Evolutionary conservation across 345 rosid genomes (phyloP), one percentile per base, ranked within the genome.

Genomic region (Laguncularia racemosa): DNA sequence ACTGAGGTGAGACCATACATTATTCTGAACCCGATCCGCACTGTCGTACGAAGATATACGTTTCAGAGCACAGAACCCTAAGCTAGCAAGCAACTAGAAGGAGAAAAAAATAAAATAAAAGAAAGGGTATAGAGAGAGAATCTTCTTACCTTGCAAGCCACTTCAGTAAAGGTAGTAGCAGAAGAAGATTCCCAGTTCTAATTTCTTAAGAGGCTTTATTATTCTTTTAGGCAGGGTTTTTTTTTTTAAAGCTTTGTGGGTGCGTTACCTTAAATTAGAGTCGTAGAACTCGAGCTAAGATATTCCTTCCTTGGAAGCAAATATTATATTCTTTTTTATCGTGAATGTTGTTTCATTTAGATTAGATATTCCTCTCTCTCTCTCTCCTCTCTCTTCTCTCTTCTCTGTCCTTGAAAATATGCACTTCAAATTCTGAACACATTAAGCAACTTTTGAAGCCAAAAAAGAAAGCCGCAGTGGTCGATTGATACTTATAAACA

Each of bases 261-360:
- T 71, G 70, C 63, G 68, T 64, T 80, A 82, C 79, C 77, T 82
- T 83, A 72, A 83, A 75, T 79, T 73, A 73, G 85, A 79, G 88
- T 79, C 89, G 85, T 79, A 79, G 85, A 79, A 79, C 81, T 83
- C 75, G 85, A 83, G 79, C 74, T 79, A 65, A 83, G 88, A 83
- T 83, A 83, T 86, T 86, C 95, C 69, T 83, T 83, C 53, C 93
- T 81, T 83, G 53, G 66, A 51, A 49, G 57, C 59, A 74, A 70
- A 76, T 61, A 81, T 83, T 78, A 57, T 78, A 75, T 81, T 80
- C 81, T 72, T 70, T 61, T 45, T 21, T 9, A 53, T 23, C 23
- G 14, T 50, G 13, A 52, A 63, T 57, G 68, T 55, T 79, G 65
- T 77, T 66, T 58, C 53, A 46, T 28, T 59, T 56, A 73, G 74